phyloP scores from a whole-genome alignment of 202 grass and related monocot species.

The Carex sylvatica region DNA sequence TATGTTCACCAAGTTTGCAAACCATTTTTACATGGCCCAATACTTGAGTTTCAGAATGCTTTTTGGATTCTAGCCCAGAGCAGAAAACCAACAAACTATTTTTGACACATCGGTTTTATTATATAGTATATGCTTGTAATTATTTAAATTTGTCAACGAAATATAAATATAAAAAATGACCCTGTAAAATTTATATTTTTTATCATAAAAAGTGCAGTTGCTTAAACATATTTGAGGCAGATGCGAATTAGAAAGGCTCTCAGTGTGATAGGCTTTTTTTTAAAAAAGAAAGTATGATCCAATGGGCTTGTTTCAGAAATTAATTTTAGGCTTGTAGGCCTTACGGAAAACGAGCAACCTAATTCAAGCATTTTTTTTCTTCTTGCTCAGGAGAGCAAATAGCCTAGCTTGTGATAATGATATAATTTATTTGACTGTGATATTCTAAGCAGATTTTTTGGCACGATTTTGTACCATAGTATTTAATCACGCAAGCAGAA shows the following conservation, averaged over 20 bases:
- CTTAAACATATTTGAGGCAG: too few species aligned
- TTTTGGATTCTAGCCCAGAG: background rate
- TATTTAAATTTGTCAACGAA: too few species aligned
- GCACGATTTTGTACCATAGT: background rate
- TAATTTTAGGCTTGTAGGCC: background rate
- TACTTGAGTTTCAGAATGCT: background rate
- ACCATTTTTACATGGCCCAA: background rate
- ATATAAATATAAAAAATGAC: too few species aligned
- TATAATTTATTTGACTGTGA: background rate
- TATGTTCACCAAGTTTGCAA: background rate
- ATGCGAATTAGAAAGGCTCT: too few species aligned
- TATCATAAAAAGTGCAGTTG: too few species aligned
- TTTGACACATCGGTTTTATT: background rate
- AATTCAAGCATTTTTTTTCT: background rate
- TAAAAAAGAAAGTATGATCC: background rate
- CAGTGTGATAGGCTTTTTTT: background rate
- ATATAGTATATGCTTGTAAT: too few species aligned
- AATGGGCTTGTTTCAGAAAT: background rate
- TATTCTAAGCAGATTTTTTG: background rate
- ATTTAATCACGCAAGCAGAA: background rate
- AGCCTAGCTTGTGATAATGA: background rate
- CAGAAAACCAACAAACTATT: background rate
- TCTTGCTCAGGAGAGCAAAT: background rate
- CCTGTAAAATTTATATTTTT: too few species aligned
- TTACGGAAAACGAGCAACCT: background rate